Base-by-base conservation (phyloP, 208 protist genomes). In the Acanthamoeba royreba region DNA sequence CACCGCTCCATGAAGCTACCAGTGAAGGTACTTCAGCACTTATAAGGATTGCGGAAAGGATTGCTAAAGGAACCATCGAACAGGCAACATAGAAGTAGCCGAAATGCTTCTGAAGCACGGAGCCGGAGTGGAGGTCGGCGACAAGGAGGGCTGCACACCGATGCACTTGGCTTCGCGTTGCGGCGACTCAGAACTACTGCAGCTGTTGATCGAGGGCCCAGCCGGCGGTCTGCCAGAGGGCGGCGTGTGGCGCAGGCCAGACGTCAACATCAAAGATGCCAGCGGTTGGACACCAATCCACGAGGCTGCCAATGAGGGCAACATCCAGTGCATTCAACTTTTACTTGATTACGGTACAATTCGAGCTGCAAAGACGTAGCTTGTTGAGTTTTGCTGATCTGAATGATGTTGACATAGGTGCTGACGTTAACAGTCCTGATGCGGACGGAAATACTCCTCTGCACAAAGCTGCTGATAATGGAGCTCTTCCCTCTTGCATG, bases 111-210 rank as follows among this genome's bases (percentile, higher is more conserved):
- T 89, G 43, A 15, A 4, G 15, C 43, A 89, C 33, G 81, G 81
- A 4, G 81, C 47, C 47, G 42, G 38, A 4, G 81, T 89, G 15
- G 47, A 89, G 8, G 33, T 89, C 7, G 8, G 81, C 43, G 81
- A 89, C 81, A 63, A 89, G 33, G 81, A 89, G 15, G 81, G 81
- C 45, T 89, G 81, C 81, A 89, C 81, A 19, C 81, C 81, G 11
- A 38, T 89, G 81, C 81, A 89, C 49, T 33, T 89, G 45, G 81
- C 81, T 33, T 4, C 81, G 5, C 81, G 81, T 22, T 66, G 40
- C 38, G 81, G 81, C 31, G 81, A 7, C 47, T 4, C 38, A 13
- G 15, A 66, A 22, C 4, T 17, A 4, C 49, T 89, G 11, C 81
- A 43, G 38, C 45, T 89, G 13, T 46, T 89, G 7, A 5, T 89